Evolutionary conservation across 441 rosid genomes (phyloP).

Genomic region (Theobroma grandiflorum): DNA sequence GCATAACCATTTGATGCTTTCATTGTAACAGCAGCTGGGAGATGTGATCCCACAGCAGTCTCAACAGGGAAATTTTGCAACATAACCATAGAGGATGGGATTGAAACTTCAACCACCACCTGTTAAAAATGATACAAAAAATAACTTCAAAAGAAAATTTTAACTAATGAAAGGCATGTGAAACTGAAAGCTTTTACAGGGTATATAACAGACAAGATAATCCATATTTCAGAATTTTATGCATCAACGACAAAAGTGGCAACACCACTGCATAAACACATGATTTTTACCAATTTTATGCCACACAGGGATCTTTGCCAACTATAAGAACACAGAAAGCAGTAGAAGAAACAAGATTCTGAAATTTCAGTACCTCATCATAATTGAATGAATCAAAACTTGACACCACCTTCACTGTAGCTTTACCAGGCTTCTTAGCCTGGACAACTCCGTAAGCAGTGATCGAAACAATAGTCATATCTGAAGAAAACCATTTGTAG

Average conservation of each 20-base stretch:
- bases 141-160: slow-evolving; percentile 13
- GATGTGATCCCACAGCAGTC: slow-evolving; percentile 84
- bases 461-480: slow-evolving; percentile 61
- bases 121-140: slow-evolving; percentile 33
- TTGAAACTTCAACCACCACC: slow-evolving; percentile 87
- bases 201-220: background rate
- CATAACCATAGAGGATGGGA: slow-evolving; percentile 83
- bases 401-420: slow-evolving; percentile 81
- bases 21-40: slow-evolving; percentile 88
- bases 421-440: slow-evolving; percentile 94
- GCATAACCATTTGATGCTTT: slow-evolving; percentile 76
- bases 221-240: slow-evolving; percentile 2
- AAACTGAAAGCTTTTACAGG: background rate
- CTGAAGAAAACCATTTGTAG: slow-evolving; percentile 95
- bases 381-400: slow-evolving; percentile 79
- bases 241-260: slow-evolving; percentile 13
- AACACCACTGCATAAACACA: background rate
- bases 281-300: slow-evolving; percentile 13
- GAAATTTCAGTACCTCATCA: slow-evolving; percentile 73
- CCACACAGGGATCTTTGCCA: background rate
- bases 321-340: slow-evolving; percentile 16
- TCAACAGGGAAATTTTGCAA: slow-evolving; percentile 85
- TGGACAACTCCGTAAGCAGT: slow-evolving; percentile 83
- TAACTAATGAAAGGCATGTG: background rate
- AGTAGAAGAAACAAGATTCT: slow-evolving; percentile 13